Evolutionary conservation across 2,329 filamentous ascomycete genomes (phyloP), one percentile per base, ranked within the genome.

Genomic region (Alternaria triticimaculans): DNA sequence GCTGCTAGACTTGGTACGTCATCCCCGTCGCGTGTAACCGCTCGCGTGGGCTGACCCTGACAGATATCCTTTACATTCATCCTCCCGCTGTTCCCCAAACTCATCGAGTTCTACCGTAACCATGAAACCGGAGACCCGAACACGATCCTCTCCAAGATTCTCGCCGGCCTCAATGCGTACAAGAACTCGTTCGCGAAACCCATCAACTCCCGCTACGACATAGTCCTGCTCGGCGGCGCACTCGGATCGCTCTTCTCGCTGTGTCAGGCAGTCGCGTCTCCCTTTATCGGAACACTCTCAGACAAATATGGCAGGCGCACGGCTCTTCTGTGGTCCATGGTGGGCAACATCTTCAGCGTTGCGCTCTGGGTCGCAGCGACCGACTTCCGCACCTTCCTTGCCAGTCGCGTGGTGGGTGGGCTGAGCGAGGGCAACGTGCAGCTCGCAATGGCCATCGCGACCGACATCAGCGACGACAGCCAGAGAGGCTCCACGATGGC

Each of bases 51-150:
- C 65, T 69, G 50, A 71, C 62, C 5, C 28, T 45, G 25, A n/a
- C 67, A 97, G 95, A 93, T 98, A 75, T 97, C 95, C 60, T 99
- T 99, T 80, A 99, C 96, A 28, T 97, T 99, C 79, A 98, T 98
- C 78, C 90, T 99, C 9, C 96, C 96, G 0, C 88, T 99, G 37
- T 99, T 98, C 79, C 96, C 96, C 8, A 94, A 94, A 62, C 90
- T 99, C 48, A 91, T 98, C 81, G 92, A 96, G 74, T 98, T 97
- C 87, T 99, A 98, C 84, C 92, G 93, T 82, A 90, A 93, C 77
- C 89, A 90, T 81, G 94, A 97, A 81, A 87, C 87, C 23, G 75
- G 83, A n/a, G 72, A 81, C 58, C 74, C 68, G 59, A 80, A 82
- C 72, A 94, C 92, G 1, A 82, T 97, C 30, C 89, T 99, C 23